A percentile compares a stretch with the other conserved stretches of the same genome.
These are phyloP conservation scores for Fragosphaeria purpurea DNA, from an alignment of 2,329 filamentous ascomycete genomes.

Conservation along the genomic window DNA sequence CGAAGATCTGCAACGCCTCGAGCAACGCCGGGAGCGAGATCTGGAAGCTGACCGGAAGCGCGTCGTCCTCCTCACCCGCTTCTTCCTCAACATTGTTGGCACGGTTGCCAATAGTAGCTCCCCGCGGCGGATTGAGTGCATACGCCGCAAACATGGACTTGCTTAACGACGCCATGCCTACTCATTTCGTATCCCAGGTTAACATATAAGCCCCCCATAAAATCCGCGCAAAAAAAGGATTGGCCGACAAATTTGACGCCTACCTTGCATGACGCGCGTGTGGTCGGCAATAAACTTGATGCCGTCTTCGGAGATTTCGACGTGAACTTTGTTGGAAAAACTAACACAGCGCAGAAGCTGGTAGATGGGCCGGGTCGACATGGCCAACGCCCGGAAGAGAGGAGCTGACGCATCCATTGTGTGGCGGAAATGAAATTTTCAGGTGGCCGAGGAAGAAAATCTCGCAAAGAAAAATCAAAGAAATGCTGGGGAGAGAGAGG, in stretches of 20 bases:
- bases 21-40: constrained; percentile 79
- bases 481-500: background rate
- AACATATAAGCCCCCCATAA: no score
- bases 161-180: constrained; percentile 73
- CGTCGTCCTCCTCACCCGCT: constrained; percentile 28
- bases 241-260: constrained; percentile 14
- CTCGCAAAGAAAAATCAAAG: background rate
- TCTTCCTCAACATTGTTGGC: constrained; percentile 27
- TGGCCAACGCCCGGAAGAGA: constrained; percentile 66
- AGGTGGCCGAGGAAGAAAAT: no score
- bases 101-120: background rate
- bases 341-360: constrained; percentile 49
- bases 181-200: constrained; percentile 17
- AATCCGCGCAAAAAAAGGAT: no score
- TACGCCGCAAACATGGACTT: constrained; percentile 84
- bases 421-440: constrained; percentile 11
- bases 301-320: constrained; percentile 74
- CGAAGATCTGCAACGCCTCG: constrained; percentile 92
- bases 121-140: constrained; percentile 46
- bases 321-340: constrained; percentile 47
- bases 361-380: constrained; percentile 66
- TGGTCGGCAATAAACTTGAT: constrained; percentile 84
- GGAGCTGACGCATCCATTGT: constrained; percentile 25
- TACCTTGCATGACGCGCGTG: constrained; percentile 83
- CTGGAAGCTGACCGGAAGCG: constrained; percentile 57